phyloP scores from a whole-genome alignment of 768 basidiomycete species.

The Postia placenta region DNA sequence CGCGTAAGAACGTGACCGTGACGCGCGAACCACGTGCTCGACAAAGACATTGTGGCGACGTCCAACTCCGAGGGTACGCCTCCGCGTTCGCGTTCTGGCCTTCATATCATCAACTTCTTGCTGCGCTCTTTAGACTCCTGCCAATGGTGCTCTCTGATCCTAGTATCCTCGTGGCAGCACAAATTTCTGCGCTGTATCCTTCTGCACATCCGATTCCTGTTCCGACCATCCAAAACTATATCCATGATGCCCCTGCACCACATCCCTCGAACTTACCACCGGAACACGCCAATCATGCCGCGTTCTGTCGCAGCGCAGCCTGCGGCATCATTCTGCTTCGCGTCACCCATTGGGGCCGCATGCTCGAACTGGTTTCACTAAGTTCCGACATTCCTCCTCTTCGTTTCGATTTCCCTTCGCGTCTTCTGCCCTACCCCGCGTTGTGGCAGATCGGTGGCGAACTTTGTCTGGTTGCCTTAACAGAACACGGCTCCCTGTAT shows the following conservation, averaged over 20 bases:
- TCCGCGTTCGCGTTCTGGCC: no score
- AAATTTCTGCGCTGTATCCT: constrained; percentile 56
- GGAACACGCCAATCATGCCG: constrained; percentile 71
- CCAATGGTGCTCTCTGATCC: constrained; percentile 14
- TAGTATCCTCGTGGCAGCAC: constrained; percentile 21
- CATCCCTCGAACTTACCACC: constrained; percentile 42
- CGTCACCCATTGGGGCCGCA: constrained; percentile 65
- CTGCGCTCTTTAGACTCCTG: no score
- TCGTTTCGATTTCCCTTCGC: constrained; percentile 72
- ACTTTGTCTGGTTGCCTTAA: constrained; percentile 68
- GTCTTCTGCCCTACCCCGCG: constrained; percentile 58
- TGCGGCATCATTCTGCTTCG: constrained; percentile 69
- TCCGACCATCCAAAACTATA: constrained; percentile 52
- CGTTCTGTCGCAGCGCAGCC: constrained; percentile 45
- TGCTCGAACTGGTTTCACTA: constrained; percentile 74
- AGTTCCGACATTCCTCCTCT: constrained; percentile 59
- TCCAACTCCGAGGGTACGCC: neutral
- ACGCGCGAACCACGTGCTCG: no score
- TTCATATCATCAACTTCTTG: no score
- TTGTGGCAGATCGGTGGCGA: constrained; percentile 47
- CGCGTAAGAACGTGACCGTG: neutral
- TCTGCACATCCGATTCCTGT: constrained; percentile 45
- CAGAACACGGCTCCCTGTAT: constrained; percentile 64
- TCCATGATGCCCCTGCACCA: constrained; percentile 28
- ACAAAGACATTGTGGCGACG: no score